phyloP scores from a whole-genome alignment of 805 yeast genomes.

The Suhomyces tanzawaensis region DNA sequence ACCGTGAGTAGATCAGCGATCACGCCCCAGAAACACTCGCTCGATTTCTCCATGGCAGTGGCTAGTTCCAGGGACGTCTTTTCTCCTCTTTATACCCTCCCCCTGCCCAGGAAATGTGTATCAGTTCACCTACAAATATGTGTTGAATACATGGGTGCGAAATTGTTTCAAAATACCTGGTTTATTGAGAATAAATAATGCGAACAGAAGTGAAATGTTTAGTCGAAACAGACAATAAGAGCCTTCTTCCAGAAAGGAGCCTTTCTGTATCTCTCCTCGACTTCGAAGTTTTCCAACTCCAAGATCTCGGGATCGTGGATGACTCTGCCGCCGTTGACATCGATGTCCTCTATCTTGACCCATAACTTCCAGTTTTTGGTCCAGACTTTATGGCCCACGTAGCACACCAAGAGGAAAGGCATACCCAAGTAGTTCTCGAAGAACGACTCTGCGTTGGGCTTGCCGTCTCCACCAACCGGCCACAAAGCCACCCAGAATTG shows the following conservation, averaged over 20 bases:
- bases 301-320: slow-evolving; percentile 23
- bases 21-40: too few species aligned
- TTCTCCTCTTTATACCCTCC: neutral
- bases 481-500: slow-evolving; percentile 30
- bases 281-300: slow-evolving; percentile 23
- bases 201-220: neutral
- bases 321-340: slow-evolving; percentile 19
- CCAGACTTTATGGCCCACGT: slow-evolving; percentile 23
- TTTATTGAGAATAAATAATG: neutral
- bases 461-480: slow-evolving; percentile 17
- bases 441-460: slow-evolving; percentile 22
- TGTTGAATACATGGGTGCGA: neutral
- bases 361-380: slow-evolving; percentile 22
- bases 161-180: slow-evolving; percentile 1
- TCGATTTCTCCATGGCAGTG: too few species aligned
- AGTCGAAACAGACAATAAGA: slow-evolving; percentile 11
- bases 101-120: neutral
- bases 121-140: neutral
- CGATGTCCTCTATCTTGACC: slow-evolving; percentile 20
- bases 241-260: slow-evolving; percentile 14
- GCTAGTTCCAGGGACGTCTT: too few species aligned
- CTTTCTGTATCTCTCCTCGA: slow-evolving; percentile 11
- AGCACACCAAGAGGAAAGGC: slow-evolving; percentile 21
- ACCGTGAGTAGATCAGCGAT: too few species aligned
- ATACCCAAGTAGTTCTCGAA: slow-evolving; percentile 28